A percentile compares a stretch with the other conserved stretches of the same genome.
Conservation (phyloP, 1,284 basidiomycete species). For the Cutaneotrichosporon sp. region DNA sequence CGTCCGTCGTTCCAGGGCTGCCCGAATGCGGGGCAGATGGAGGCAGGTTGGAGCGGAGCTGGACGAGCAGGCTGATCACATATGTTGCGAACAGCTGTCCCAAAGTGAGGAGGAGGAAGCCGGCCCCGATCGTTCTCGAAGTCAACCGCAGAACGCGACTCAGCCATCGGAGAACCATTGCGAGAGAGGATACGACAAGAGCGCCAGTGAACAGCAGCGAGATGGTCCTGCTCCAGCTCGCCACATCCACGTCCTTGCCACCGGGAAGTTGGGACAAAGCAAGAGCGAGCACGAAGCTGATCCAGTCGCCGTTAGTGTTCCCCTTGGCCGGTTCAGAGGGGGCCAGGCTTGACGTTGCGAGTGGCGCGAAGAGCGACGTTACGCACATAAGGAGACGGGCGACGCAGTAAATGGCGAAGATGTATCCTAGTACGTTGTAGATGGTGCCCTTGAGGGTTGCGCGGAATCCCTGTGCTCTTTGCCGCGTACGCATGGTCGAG, state of each 20-base stretch:
- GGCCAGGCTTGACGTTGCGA: constrained; percentile 23
- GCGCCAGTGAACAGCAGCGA: constrained; percentile 46
- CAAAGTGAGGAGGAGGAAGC: constrained; percentile 44
- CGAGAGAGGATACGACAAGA: constrained; percentile 41
- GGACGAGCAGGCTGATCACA: constrained; percentile 47
- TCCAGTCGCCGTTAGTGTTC: constrained; percentile 49
- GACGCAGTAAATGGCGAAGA: constrained; percentile 46
- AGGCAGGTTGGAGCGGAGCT: constrained; percentile 18
- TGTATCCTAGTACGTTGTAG: constrained; percentile 42
- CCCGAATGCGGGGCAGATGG: not conserved
- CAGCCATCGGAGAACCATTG: constrained; percentile 46
- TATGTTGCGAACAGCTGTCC: constrained; percentile 49
- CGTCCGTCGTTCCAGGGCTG: not conserved
- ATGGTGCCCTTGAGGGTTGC: constrained; percentile 36
- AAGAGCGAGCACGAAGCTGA: constrained; percentile 45
- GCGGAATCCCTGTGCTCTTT: constrained; percentile 44
- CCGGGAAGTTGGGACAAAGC: constrained; percentile 40
- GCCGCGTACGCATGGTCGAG: constrained; percentile 36
- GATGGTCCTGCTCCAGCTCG: constrained; percentile 42
- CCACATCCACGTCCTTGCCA: constrained; percentile 40
- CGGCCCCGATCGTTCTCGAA: constrained; percentile 46
- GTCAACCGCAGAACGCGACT: constrained; percentile 43
- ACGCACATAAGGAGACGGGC: constrained; percentile 46
- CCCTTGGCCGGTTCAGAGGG: constrained; percentile 26
- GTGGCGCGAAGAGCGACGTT: constrained; percentile 37